Conservation (phyloP, 495 filamentous ascomycete species). For the Penicillium samsonianum region DNA sequence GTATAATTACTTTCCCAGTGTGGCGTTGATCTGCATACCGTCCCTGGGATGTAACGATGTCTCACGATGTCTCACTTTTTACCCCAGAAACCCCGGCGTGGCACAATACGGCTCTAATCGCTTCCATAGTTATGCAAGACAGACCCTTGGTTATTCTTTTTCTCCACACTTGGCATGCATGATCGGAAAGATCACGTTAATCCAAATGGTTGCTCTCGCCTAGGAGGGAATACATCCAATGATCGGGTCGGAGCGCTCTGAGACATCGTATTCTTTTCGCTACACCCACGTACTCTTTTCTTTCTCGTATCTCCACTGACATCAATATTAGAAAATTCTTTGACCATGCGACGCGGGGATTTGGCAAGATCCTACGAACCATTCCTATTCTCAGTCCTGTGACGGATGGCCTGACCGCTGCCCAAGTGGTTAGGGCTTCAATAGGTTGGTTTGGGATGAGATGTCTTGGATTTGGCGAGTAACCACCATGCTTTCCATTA, state of each 20-base stretch:
- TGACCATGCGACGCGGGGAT: conserved; percentile 7
- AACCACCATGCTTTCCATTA: neutral
- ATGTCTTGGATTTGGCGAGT: conserved; percentile 7
- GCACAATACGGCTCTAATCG: neutral
- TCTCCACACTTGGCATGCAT: conserved; percentile 13
- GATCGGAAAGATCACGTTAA: neutral
- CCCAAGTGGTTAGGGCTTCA: conserved; percentile 1
- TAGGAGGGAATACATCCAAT: neutral
- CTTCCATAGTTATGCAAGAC: neutral
- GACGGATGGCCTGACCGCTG: conserved; percentile 20
- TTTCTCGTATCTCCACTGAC: conserved; percentile 5
- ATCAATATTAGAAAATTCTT: neutral
- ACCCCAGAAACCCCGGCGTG: conserved; percentile 15
- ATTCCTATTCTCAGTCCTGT: conserved; percentile 2
- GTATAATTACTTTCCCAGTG: neutral
- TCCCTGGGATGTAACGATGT: conserved; percentile 34
- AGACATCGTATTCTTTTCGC: conserved; percentile 16
- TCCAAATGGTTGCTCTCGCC: neutral
- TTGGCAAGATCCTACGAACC: neutral
- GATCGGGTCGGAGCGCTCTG: conserved; percentile 12
- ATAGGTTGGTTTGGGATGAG: neutral
- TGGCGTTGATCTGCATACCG: conserved; percentile 10
- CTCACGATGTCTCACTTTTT: conserved; percentile 34
- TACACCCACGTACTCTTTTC: neutral
- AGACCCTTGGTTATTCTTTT: neutral